Base-by-base conservation (phyloP, 495 filamentous ascomycete species). In the Hypomontagnella submonticulosa region DNA sequence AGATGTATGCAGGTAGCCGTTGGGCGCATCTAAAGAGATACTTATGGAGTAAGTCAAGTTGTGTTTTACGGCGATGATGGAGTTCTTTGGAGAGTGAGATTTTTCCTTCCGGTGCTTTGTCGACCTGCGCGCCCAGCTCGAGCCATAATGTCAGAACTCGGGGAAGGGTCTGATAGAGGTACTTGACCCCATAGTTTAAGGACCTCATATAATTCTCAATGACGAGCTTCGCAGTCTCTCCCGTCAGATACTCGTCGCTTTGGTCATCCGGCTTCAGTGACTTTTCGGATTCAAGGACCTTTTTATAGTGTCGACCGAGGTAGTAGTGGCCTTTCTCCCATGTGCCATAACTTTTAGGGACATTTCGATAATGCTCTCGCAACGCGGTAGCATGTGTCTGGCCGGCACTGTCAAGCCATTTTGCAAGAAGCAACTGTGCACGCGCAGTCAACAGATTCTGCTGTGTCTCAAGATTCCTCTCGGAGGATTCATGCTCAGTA, bases 311-410 rank as follows among this genome's bases (percentile, higher is more conserved):
- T 57, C 93, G 94, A 10, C 95, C 95, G 13, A 99, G 84, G 76
- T 97, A 96, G 75, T 97, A 98, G 73, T 97, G 91, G 0, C 91
- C 93, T 77, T 97, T 97, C 69, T 99, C 96, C 93, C 93, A 99
- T 61, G 86, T 88, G 0, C 77, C 69, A 66, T 83, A 81, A 7
- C 81, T 79, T 65, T 79, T 84, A 13, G 85, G 80, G 6, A 92
- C 93, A 58, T 88, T 81, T 38, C 89, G 88, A 73, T 97, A 98
- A 73, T 91, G 87, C 13, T 86, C 81, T 23, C 90, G 87, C 55
- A 97, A 85, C 4, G 87, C 86, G 33, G 85, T 82, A 13, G 91
- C 89, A 72, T 92, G 89, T 1, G 92, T 97, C 72, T 97, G 93
- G 11, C 96, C 95, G 13, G 95, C 90, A 57, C 84, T 86, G 70